Conservation (phyloP, 1,284 basidiomycete species). For the Boletus mariae region DNA sequence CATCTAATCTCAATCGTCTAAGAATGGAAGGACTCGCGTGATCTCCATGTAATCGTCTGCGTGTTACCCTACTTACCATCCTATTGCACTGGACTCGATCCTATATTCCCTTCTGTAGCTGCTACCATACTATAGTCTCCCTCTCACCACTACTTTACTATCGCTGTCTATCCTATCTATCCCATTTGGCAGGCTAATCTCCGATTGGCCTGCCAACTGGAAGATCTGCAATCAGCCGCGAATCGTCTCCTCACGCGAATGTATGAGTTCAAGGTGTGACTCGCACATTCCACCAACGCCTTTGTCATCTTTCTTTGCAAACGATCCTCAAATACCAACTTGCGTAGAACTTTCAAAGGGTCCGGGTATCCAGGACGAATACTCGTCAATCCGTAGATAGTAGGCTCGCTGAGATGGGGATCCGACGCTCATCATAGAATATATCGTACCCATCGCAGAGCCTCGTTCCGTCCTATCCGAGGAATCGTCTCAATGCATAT, state of each 20-base stretch:
- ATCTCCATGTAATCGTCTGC: slow-evolving; percentile 12
- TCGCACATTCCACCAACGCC: no score
- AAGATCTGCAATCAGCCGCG: background rate
- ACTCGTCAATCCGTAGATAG: background rate
- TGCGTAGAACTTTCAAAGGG: background rate
- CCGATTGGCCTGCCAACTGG: background rate
- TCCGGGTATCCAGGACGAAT: background rate
- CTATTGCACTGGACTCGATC: slow-evolving; percentile 2
- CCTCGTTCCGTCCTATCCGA: no score
- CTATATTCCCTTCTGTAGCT: slow-evolving; percentile 14
- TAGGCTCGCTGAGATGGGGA: no score
- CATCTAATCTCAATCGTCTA: slow-evolving; percentile 20
- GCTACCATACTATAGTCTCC: slow-evolving; percentile 9
- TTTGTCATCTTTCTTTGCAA: no score
- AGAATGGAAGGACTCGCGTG: slow-evolving; percentile 21
- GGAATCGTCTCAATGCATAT: no score
- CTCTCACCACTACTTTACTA: background rate
- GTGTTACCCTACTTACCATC: slow-evolving; percentile 5
- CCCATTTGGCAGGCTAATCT: background rate
- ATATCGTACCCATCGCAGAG: no score
- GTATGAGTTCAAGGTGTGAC: no score
- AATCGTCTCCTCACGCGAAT: background rate
- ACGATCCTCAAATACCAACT: background rate
- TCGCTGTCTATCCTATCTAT: background rate
- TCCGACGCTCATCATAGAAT: no score